phyloP scores from a whole-genome alignment of 768 basidiomycete species.

The Thelephora ganbajun region DNA sequence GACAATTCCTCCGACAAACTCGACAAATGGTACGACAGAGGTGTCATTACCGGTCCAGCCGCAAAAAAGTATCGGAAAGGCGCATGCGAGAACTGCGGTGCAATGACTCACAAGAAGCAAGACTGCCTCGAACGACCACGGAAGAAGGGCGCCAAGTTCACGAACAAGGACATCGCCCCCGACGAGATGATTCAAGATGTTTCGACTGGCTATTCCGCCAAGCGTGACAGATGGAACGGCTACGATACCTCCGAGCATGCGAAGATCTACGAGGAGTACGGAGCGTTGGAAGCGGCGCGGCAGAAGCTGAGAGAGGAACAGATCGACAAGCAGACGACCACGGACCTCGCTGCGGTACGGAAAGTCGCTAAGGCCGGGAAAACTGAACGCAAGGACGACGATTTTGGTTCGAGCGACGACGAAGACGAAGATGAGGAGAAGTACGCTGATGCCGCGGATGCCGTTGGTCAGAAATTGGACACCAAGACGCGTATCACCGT shows the following conservation, averaged over 20 bases:
- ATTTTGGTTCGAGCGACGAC: constrained; percentile 94
- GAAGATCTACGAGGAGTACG: constrained; percentile 85
- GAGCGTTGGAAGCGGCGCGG: constrained; percentile 80
- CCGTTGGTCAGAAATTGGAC: constrained; percentile 95
- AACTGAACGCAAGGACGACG: constrained; percentile 59
- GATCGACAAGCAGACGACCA: constrained; percentile 94
- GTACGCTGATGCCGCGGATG: constrained; percentile 95
- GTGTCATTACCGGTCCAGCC: constrained; percentile 71
- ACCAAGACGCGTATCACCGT: constrained; percentile 98
- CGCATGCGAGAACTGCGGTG: constrained; percentile 98
- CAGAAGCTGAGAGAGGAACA: constrained; percentile 90
- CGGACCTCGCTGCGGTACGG: constrained; percentile 78
- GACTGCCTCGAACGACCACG: constrained; percentile 96
- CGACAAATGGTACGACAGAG: constrained; percentile 87
- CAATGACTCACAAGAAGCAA: constrained; percentile 80
- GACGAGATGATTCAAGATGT: constrained; percentile 87
- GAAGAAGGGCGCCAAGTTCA: constrained; percentile 90
- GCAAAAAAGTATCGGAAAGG: constrained; percentile 97
- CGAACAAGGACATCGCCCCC: constrained; percentile 77
- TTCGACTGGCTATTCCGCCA: constrained; percentile 71
- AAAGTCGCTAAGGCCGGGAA: constrained; percentile 91
- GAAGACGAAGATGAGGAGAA: constrained; percentile 96
- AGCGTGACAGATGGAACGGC: constrained; percentile 97
- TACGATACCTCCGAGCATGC: constrained; percentile 86
- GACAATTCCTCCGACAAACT: constrained; percentile 52